Evolutionary conservation across 2,329 filamentous ascomycete genomes (phyloP), one percentile per base, ranked within the genome.

Genomic region (Coniella vitis): DNA sequence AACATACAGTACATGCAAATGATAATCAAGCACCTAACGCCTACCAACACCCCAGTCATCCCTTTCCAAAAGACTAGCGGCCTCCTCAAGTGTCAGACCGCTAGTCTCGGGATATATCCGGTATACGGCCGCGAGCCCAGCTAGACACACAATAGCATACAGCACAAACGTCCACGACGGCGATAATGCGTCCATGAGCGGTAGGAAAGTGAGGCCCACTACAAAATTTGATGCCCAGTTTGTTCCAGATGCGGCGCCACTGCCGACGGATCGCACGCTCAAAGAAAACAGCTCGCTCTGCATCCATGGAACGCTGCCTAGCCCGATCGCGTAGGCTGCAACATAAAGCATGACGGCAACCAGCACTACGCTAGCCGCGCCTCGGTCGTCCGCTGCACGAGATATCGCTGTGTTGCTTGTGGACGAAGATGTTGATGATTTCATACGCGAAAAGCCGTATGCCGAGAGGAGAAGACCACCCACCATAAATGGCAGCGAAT

Each of bases 261-360:
- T 87, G 22, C 87, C 87, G 1, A 88, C 66, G 4, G 83, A 83
- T 42, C 87, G 81, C 39, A 90, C 86, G 25, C 76, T 75, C 41
- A 90, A 72, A 1, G 90, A 86, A 61, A 96, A 96, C 29, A 95
- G 77, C 69, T 97, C 91, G 57, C 84, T 88, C 69, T 95, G 90
- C 75, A 95, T 91, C 91, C 91, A 97, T 0, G 91, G 90, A 3
- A 97, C 89, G 58, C 90, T 94, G 8, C 91, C 91, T 2, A 97
- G 75, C 2, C 91, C 91, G 1, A 90, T 73, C 1, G 91, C 91
- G 62, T 94, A 97, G 1, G 84, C 76, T 8, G 87, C 85, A 2
- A 95, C 90, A 65, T 94, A 96, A 7, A 89, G 57, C 65, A 90
- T 84, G 63, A 96, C 84, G 55, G 85, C 85, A 36, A 79, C 54